Conservation (phyloP, 306 rosid genomes). For the Trichosanthes truncata region DNA sequence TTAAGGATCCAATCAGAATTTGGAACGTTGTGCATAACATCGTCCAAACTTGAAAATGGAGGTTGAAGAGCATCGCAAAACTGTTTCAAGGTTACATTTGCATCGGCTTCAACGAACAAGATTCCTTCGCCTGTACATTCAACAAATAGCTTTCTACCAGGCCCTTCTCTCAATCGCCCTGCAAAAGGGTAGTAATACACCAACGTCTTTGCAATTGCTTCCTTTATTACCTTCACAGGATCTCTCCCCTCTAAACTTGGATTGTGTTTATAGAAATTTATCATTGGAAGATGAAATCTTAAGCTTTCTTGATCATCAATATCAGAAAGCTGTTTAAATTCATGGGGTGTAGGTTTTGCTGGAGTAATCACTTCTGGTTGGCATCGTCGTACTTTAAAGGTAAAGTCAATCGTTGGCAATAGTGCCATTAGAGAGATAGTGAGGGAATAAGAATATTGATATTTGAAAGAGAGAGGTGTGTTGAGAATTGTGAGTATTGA, state of each 20-base stretch:
- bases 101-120: conserved; percentile 12
- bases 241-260: too few species aligned
- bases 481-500: too few species aligned
- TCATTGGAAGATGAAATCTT: neutral
- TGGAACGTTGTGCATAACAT: conserved; percentile 7
- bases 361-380: too few species aligned
- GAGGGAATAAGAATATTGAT: neutral
- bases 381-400: neutral
- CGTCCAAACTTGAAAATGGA: conserved; percentile 5
- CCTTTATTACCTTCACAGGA: neutral
- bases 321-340: neutral
- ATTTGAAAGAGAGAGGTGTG: too few species aligned
- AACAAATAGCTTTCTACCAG: neutral
- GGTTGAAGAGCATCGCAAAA: neutral
- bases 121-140: conserved; percentile 22
- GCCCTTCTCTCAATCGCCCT: too few species aligned
- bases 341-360: too few species aligned
- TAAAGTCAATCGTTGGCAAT: neutral
- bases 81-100: neutral
- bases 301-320: neutral
- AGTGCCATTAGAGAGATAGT: neutral
- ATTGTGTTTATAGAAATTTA: too few species aligned
- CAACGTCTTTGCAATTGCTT: neutral
- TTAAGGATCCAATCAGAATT: conserved; percentile 5
- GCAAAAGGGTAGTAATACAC: neutral